phyloP scores from a whole-genome alignment of 2,329 filamentous ascomycete species.

The Trichoderma gracile region DNA sequence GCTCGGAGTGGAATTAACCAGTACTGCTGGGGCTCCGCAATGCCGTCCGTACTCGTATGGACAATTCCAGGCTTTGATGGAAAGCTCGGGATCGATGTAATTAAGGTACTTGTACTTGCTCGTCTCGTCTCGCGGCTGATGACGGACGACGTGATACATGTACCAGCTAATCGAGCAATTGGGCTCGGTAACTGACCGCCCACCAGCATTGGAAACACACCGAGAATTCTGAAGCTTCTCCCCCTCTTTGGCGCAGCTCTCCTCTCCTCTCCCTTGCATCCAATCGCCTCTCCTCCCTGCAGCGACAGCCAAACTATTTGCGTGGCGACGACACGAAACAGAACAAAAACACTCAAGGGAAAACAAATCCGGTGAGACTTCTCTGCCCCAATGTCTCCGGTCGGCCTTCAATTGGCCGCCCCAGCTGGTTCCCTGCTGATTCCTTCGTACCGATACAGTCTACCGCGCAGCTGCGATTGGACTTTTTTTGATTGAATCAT shows the following conservation, averaged over 20 bases:
- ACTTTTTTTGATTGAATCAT: not conserved
- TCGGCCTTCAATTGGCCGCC: not conserved
- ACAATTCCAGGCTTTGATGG: not conserved
- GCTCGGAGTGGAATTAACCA: not conserved
- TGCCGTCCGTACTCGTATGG: not conserved
- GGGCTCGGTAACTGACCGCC: too few relatives aligned
- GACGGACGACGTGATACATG: not conserved
- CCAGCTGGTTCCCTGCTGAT: not conserved
- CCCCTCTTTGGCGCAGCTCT: not conserved
- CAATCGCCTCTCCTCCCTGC: not conserved
- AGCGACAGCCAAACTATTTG: not conserved
- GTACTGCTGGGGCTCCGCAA: not conserved
- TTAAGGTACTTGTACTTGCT: not conserved
- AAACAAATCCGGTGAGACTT: not conserved
- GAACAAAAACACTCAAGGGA: not conserved
- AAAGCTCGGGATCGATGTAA: not conserved
- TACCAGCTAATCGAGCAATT: not conserved
- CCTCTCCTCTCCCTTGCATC: slow-evolving; percentile 3
- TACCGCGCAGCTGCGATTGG: not conserved
- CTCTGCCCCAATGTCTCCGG: not conserved
- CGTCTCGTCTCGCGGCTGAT: not conserved
- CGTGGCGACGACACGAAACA: not conserved
- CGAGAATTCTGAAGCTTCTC: not conserved
- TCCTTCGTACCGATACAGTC: not conserved
- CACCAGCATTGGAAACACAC: not conserved